Base-by-base conservation (phyloP, 805 yeast species). In the Yarrowia bubula region DNA sequence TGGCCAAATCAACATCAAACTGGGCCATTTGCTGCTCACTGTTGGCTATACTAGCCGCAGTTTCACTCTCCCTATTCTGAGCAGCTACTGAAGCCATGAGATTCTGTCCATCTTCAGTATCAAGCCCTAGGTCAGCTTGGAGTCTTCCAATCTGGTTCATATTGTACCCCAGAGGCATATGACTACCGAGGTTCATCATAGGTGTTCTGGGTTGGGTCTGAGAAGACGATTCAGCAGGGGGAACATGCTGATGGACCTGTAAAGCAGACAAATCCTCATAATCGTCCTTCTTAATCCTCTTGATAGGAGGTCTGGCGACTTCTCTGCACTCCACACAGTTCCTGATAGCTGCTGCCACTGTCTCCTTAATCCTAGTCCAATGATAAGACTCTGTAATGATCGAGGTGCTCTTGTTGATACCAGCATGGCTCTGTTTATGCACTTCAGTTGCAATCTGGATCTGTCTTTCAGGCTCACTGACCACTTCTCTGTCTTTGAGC, bases 301-400 rank as follows among this genome's bases (percentile, higher is more conserved):
- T 70, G 35, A 71, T 70, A 14, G 69, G 69, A 10, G 72, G 74
- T 8, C 75, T 69, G 51, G 72, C 66, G 43, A 77, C 71, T 67
- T 85, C 87, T 42, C 87, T 79, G 74, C 98, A 93, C 60, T 85
- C 87, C 1, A 81, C 79, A 74, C 98, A 95, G 67, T 85, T 83
- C 64, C 87, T 80, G 63, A 92, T 86, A 1, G 90, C 93, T 35
- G 85, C 84, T 0, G 89, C 86, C 1, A 90, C 97, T 0, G 97
- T 90, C 65, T 85, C 91, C 75, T 95, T 92, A 68, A 93, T 89
- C 61, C 96, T 83, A 1, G 91, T 84, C 98, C 98, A 93, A 74
- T 91, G 96, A 70, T 89, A 93, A 69, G 84, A 83, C 68, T 89
- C 95, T 1, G 92, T 84, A 15, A 95, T 84, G 15, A 83, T 77